phyloP scores from a whole-genome alignment of 495 filamentous ascomycete species.

The Viridothelium virens region DNA sequence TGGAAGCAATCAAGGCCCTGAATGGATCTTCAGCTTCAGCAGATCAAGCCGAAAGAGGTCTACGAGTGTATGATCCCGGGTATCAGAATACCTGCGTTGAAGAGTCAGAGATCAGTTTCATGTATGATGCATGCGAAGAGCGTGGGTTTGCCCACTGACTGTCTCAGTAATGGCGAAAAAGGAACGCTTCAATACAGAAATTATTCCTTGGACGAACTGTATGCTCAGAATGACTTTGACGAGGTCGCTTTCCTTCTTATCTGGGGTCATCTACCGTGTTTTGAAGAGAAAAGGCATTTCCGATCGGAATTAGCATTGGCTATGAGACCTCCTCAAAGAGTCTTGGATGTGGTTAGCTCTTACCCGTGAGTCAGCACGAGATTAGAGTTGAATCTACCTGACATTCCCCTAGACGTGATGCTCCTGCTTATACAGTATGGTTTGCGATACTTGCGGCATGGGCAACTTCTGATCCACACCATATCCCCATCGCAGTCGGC shows the following conservation, averaged over 20 bases:
- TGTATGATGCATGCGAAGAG: conserved; percentile 32
- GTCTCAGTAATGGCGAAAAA: conserved; percentile 31
- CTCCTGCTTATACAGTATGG: conserved; percentile 20
- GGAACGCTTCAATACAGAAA: conserved; percentile 36
- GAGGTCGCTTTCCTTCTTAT: conserved; percentile 42
- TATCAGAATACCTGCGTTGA: background rate
- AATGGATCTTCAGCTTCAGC: background rate
- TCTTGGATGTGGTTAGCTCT: background rate
- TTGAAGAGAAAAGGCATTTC: conserved; percentile 31
- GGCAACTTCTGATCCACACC: conserved; percentile 17
- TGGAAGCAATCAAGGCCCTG: background rate
- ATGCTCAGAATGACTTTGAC: conserved; percentile 35
- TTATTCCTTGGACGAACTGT: conserved; percentile 40
- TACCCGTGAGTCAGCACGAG: background rate
- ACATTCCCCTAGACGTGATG: background rate
- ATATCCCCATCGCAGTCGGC: background rate
- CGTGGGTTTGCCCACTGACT: background rate
- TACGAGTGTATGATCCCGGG: background rate
- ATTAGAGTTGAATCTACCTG: background rate
- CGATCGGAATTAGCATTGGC: background rate
- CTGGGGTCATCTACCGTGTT: conserved; percentile 39
- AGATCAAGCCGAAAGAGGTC: background rate
- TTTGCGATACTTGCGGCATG: conserved; percentile 34
- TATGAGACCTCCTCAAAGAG: background rate
- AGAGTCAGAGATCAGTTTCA: conserved; percentile 40